These are phyloP conservation scores for Macroventuria anomochaeta DNA, from an alignment of 2,329 filamentous ascomycete species.

Conservation along the genomic window DNA sequence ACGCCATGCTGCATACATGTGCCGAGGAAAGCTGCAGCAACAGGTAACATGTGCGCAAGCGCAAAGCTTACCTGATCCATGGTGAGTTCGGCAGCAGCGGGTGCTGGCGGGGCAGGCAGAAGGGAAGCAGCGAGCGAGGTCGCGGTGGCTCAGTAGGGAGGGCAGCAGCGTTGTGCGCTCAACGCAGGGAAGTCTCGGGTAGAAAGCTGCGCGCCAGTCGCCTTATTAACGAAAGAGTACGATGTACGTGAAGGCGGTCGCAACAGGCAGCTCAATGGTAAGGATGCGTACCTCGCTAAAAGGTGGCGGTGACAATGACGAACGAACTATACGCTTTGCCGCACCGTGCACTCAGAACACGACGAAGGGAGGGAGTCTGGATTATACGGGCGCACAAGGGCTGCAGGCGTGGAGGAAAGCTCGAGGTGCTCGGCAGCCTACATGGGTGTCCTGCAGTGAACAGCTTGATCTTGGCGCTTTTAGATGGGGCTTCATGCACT, in stretches of 20 bases:
- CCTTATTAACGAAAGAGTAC: constrained; percentile 21
- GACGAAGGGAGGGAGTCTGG: constrained; percentile 1
- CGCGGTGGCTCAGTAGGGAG: not conserved
- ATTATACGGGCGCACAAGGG: constrained; percentile 5
- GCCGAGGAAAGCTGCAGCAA: not conserved
- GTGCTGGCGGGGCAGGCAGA: constrained; percentile 20
- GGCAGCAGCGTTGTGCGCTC: constrained; percentile 13
- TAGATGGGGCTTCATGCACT: constrained; percentile 8
- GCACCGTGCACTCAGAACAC: not conserved
- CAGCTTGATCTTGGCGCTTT: constrained; percentile 12
- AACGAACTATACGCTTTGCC: constrained; percentile 3
- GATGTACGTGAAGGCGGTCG: constrained; percentile 21
- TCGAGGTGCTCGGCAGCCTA: constrained; percentile 9
- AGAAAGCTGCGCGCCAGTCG: constrained; percentile 30
- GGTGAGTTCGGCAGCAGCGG: constrained; percentile 26
- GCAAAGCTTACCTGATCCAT: constrained; percentile 50
- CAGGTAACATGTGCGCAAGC: constrained; percentile 11
- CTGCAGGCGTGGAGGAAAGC: constrained; percentile 8
- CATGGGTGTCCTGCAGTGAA: constrained; percentile 14
- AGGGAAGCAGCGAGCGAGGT: constrained; percentile 17
- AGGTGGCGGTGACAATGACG: constrained; percentile 37
- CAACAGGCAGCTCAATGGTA: constrained; percentile 23
- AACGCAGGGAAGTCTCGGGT: constrained; percentile 3
- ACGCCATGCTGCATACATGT: not conserved
- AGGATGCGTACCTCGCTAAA: constrained; percentile 43